These are phyloP conservation scores for Teunomyces barrocoloradensis DNA, from an alignment of 805 yeast genomes.

Conservation along the genomic window DNA sequence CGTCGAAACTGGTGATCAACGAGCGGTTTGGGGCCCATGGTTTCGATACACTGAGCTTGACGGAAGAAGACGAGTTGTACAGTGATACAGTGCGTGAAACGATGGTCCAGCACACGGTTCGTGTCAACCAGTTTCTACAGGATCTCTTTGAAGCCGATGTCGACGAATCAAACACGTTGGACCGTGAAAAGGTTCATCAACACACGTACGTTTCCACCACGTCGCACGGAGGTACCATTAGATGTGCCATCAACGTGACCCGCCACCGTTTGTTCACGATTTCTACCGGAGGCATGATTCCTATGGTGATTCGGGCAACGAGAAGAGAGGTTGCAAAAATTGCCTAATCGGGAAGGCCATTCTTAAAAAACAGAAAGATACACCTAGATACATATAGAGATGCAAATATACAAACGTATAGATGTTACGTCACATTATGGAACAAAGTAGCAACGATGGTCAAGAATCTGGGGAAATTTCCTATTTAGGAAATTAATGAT, in stretches of 20 bases:
- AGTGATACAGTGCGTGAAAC: slow-evolving; percentile 47
- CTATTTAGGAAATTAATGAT: neutral
- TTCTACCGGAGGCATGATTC: slow-evolving; percentile 66
- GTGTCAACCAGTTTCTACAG: slow-evolving; percentile 48
- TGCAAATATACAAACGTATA: too few species aligned
- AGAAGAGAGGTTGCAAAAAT: slow-evolving; percentile 5
- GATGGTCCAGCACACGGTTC: slow-evolving; percentile 45
- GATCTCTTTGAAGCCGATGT: slow-evolving; percentile 24
- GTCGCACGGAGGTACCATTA: slow-evolving; percentile 61
- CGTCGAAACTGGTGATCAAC: slow-evolving; percentile 34
- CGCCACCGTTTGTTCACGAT: slow-evolving; percentile 57
- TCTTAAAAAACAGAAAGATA: too few species aligned
- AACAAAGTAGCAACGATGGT: neutral
- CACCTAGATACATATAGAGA: too few species aligned
- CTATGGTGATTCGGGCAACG: slow-evolving; percentile 51
- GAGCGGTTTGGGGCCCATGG: slow-evolving; percentile 40
- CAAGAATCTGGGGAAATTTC: neutral
- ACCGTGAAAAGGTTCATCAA: slow-evolving; percentile 19
- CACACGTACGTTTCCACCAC: slow-evolving; percentile 44
- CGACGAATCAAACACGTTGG: slow-evolving; percentile 12
- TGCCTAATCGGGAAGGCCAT: neutral
- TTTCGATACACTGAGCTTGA: slow-evolving; percentile 46
- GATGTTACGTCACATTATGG: too few species aligned
- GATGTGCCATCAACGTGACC: slow-evolving; percentile 48
- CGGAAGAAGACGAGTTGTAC: slow-evolving; percentile 50